Evolutionary conservation across 23 red algal genomes (phyloP), one percentile per base, ranked within the genome.

Genomic region (Gracilaria gracilis): DNA sequence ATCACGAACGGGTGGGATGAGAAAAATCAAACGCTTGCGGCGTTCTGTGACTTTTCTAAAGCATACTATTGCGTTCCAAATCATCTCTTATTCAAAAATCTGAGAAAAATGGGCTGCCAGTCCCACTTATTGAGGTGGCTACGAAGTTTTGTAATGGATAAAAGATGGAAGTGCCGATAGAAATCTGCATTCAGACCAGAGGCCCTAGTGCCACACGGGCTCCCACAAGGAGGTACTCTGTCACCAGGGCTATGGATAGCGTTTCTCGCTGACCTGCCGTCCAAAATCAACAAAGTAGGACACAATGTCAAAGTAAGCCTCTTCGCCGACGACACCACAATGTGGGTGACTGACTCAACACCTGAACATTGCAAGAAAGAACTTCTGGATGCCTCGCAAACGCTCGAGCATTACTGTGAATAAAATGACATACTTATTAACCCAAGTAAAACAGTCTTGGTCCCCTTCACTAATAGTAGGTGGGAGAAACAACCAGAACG

Each of bases 231-330:
- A 64, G 27, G 58, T 27, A 64, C 21, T 9, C 21, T 64, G 6
- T 64, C 58, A 9, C 58, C 58, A 64, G 58, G 58, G 58, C 58
- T 64, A 4, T 64, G 58, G 58, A 64, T 17, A 17, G 58, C 58
- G 23, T 64, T 27, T 17, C 21, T 64, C 7, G 21, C 27, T 4
- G 58, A 64, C 27, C 58, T 64, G 58, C 21, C 58, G 58, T n/a
- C 21, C 16, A 15, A 3, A 64, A 64, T 27, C 3, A 64, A 15
- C 4, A 64, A 64, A 15, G 27, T 15, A 4, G 58, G 3, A 5
- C 3, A 29, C 58, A 46, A 4, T 4, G 42, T 11, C 11, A 46
- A 46, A 4, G 11, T 11, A 7, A 46, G 11, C 11, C 42, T 46
- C 4, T 46, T 70, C 17, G 65, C 65, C 2, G 65, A 70, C 65